phyloP scores from a whole-genome alignment of 495 filamentous ascomycete species.

The Aspergillus mulundensis region DNA sequence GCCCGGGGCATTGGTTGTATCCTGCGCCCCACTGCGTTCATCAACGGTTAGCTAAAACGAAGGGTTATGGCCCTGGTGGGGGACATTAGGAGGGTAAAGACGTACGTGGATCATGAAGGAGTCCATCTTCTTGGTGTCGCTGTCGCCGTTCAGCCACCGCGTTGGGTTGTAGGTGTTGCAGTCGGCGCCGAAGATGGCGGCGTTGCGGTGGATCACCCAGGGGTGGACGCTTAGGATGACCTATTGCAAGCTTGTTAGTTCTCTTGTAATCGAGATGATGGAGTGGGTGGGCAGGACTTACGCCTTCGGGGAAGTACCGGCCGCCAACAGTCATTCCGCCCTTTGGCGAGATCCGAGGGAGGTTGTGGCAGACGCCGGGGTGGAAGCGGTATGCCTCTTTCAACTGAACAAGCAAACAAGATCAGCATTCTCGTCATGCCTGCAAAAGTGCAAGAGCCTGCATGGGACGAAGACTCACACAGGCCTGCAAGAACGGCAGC shows the following conservation, averaged over 20 bases:
- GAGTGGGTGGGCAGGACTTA: conserved; percentile 11
- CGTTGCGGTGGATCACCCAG: conserved; percentile 42
- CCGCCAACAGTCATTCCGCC: conserved; percentile 27
- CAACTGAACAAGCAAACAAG: conserved; percentile 28
- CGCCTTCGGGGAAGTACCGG: conserved; percentile 35
- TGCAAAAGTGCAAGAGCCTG: too few relatives aligned
- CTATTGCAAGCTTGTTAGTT: too few relatives aligned
- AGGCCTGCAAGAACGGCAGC: conserved; percentile 36
- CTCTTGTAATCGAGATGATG: too few relatives aligned
- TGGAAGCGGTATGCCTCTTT: conserved; percentile 51
- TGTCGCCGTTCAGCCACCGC: conserved; percentile 33
- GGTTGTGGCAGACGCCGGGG: conserved; percentile 20
- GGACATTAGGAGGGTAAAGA: neutral
- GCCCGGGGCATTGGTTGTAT: conserved; percentile 41
- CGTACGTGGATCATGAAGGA: conserved; percentile 31
- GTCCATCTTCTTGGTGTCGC: conserved; percentile 24
- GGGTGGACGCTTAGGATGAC: conserved; percentile 42
- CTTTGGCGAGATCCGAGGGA: conserved; percentile 29
- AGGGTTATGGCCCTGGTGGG: too few relatives aligned
- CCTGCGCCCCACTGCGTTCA: conserved; percentile 36
- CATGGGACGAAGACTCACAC: too few relatives aligned
- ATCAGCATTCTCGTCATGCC: neutral
- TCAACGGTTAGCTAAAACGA: neutral
- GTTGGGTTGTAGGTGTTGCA: conserved; percentile 28
- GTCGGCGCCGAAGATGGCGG: conserved; percentile 42